Evolutionary conservation across 2,329 filamentous ascomycete genomes (phyloP).

Genomic region (Chrysosporium queenslandicum): DNA sequence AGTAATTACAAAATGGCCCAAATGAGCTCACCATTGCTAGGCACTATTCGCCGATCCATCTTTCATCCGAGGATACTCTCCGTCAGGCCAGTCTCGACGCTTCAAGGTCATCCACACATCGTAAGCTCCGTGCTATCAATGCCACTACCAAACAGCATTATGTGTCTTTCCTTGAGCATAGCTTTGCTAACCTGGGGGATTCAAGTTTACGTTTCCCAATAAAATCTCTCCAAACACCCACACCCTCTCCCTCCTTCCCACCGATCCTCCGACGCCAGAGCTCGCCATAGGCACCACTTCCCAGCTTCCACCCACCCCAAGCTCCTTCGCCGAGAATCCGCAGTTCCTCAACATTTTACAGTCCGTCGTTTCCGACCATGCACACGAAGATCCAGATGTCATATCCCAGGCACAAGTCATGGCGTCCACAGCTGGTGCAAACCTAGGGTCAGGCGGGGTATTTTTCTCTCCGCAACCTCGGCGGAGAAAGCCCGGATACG

Average conservation of each 20-base stretch:
- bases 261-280: constrained; percentile 43
- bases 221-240: constrained; percentile 31
- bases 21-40: background rate
- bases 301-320: constrained; percentile 47
- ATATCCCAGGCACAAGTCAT: constrained; percentile 51
- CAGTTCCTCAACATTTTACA: constrained; percentile 49
- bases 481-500: constrained; percentile 21
- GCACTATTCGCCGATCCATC: background rate
- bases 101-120: constrained; percentile 15
- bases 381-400: constrained; percentile 46
- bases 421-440: constrained; percentile 48
- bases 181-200: background rate
- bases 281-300: constrained; percentile 48
- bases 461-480: constrained; percentile 34
- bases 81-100: constrained; percentile 7
- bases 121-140: background rate
- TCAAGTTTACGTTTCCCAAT: constrained; percentile 29
- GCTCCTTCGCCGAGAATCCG: constrained; percentile 47
- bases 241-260: constrained; percentile 49
- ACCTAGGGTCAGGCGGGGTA: constrained; percentile 43
- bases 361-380: constrained; percentile 45
- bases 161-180: background rate
- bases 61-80: background rate
- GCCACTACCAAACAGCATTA: background rate
- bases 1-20: background rate